Evolutionary conservation across 495 filamentous ascomycete genomes (phyloP), one percentile per base, ranked within the genome.

Genomic region (Aspergillus saccharolyticus): DNA sequence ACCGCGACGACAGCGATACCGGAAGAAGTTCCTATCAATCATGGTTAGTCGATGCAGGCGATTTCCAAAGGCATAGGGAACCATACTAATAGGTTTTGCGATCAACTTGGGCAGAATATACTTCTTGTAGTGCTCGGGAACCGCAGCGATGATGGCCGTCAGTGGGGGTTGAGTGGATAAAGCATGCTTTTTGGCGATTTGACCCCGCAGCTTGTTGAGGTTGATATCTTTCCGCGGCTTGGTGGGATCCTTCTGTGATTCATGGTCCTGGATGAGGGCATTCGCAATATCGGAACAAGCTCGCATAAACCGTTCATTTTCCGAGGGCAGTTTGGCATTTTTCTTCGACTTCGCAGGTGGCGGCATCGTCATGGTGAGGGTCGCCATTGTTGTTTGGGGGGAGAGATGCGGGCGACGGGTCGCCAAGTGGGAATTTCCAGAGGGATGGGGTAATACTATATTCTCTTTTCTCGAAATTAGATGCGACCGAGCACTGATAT

Each of bases 1-100:
- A 98, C 95, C 17, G 95, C 94, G 42, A 98, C 94, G 10, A 98
- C 95, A n/a, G 94, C 95, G 63, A 98, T 97, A 39, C 94, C 94
- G 43, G 93, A 96, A 5, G 93, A 94, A 14, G 90, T 96, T 67
- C 88, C 85, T 86, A 60, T 42, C 14, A 52, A 8, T 25, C 22
- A n/a, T 19, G n/a, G 42, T 70, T 59, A 74, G 63, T 20, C 12
- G 57, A 19, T 18, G 9, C 24, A 4, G 19, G 19, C 39, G 16
- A 0, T 30, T 4, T 28, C 3, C 43, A 15, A 14, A 15, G 1
- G 47, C 18, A 15, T 0, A 51, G 30, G 18, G 47, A 8, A 48
- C 69, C 83, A 63, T 85, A 87, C 94, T 80, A 60, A 98, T 97
- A 3, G 94, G 94, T 72, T 98, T 98, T 10, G 95, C 93, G 60